Conservation (phyloP, 1,139 yeast genomes). For the Sugiyamaella grinbergsii region DNA sequence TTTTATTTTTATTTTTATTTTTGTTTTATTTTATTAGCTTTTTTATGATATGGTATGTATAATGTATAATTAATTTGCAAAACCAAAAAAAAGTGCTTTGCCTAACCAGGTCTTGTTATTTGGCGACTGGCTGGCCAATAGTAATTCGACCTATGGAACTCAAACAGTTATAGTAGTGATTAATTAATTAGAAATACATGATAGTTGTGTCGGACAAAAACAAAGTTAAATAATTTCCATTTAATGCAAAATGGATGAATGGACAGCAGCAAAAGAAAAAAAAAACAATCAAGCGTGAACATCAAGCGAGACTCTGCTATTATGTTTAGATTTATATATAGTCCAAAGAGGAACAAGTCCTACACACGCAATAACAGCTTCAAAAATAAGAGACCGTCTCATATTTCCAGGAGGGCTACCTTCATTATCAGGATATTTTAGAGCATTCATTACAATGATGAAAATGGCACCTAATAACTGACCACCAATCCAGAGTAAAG, state of each 20-base stretch:
- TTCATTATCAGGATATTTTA: constrained; percentile 34
- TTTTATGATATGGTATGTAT: constrained; percentile 10
- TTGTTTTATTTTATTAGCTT: constrained; percentile 1
- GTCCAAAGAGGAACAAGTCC: constrained; percentile 34
- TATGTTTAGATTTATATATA: constrained; percentile 25
- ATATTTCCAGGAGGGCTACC: constrained; percentile 43
- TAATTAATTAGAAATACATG: neutral
- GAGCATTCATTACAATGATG: constrained; percentile 41
- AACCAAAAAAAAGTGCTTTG: no score
- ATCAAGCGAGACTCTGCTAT: constrained; percentile 33
- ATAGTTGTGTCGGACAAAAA: no score
- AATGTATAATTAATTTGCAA: constrained; percentile 8
- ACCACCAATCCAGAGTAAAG: constrained; percentile 43
- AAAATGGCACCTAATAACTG: constrained; percentile 43
- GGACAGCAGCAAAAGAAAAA: constrained; percentile 1
- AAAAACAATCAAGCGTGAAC: neutral
- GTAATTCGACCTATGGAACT: no score
- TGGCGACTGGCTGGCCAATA: no score
- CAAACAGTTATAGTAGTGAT: neutral
- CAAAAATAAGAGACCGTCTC: constrained; percentile 40
- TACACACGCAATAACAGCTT: constrained; percentile 40
- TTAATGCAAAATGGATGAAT: constrained; percentile 11
- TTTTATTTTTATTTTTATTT: no score
- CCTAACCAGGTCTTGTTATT: no score
- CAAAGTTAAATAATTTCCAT: neutral